A percentile compares a stretch with the other conserved stretches of the same genome.
These are phyloP conservation scores for Bruguiera gymnorhiza DNA, from an alignment of 345 rosid species.

Conservation along the genomic window DNA sequence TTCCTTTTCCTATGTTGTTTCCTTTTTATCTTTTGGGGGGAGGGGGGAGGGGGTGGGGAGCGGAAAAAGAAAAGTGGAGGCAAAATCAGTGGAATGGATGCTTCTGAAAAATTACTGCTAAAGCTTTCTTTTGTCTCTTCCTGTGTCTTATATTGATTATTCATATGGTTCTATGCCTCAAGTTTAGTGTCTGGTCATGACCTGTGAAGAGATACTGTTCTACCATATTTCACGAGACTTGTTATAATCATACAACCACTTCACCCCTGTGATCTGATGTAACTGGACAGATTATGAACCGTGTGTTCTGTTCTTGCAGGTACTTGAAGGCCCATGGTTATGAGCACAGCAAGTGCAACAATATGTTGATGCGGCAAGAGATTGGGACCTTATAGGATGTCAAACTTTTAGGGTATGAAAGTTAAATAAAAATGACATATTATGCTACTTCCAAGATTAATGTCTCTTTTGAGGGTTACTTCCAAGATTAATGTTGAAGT, in stretches of 20 bases:
- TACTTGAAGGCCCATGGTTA: conserved; percentile 46
- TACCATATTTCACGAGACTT: neutral
- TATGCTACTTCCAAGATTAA: neutral
- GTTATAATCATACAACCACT: neutral
- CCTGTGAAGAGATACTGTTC: neutral
- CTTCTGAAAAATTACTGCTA: neutral
- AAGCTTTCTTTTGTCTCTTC: neutral
- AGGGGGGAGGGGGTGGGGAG: no score
- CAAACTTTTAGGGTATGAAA: conserved; percentile 14
- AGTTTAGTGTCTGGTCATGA: neutral
- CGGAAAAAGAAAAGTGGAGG: no score
- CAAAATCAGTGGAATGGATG: no score
- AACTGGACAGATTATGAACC: neutral
- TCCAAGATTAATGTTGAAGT: conserved; percentile 9
- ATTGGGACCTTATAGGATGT: conserved; percentile 14
- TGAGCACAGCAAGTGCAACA: conserved; percentile 33
- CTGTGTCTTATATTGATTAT: neutral
- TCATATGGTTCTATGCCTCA: neutral
- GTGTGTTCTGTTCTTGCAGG: conserved; percentile 40
- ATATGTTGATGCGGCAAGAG: conserved; percentile 26
- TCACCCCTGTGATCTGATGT: neutral
- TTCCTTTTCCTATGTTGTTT: no score
- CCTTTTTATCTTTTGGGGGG: no score
- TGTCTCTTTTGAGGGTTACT: conserved; percentile 3
- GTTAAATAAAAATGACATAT: conserved; percentile 6